A percentile compares a stretch with the other conserved stretches of the same genome.
These are phyloP conservation scores for Ambrosia artemisiifolia DNA, from an alignment of 129 eudicot genomes.

Conservation along the genomic window DNA sequence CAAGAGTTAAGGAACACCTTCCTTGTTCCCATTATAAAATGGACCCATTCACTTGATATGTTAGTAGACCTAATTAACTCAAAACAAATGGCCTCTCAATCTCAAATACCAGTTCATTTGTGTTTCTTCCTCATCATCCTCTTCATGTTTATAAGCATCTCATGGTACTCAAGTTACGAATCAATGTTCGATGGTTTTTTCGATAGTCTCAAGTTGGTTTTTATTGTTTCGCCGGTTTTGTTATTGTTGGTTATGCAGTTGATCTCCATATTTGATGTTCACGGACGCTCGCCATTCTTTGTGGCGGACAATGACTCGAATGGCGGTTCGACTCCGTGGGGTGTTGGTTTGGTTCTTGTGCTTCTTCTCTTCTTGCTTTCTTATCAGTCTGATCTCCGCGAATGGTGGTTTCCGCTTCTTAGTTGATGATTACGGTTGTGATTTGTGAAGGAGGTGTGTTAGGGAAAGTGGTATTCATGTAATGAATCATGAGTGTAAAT, in stretches of 20 bases:
- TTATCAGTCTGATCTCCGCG: conserved; percentile 77
- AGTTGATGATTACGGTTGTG: conserved; percentile 22
- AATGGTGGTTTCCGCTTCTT: conserved; percentile 86
- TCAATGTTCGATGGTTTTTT: conserved; percentile 66
- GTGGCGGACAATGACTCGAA: conserved; percentile 49
- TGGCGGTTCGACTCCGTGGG: conserved; percentile 85
- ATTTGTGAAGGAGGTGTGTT: neutral
- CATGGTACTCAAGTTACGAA: conserved; percentile 83
- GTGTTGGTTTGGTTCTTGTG: conserved; percentile 76
- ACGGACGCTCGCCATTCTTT: conserved; percentile 34
- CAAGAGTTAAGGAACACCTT: no score
- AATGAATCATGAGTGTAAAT: conserved; percentile 4
- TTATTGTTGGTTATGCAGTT: conserved; percentile 57
- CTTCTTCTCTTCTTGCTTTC: conserved; percentile 82
- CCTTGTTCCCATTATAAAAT: no score
- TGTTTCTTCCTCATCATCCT: conserved; percentile 62
- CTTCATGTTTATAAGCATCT: conserved; percentile 61
- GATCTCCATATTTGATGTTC: conserved; percentile 41
- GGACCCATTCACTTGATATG: no score
- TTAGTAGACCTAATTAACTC: no score
- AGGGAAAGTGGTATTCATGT: neutral
- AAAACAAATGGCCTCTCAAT: conserved; percentile 30
- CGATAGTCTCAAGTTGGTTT: conserved; percentile 59
- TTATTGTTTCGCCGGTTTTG: conserved; percentile 68
- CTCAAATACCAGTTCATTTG: conserved; percentile 60